A percentile compares a stretch with the other conserved stretches of the same genome.
These are phyloP conservation scores for Alternaria ethzedia DNA, from an alignment of 2,329 filamentous ascomycete species.

Conservation along the genomic window DNA sequence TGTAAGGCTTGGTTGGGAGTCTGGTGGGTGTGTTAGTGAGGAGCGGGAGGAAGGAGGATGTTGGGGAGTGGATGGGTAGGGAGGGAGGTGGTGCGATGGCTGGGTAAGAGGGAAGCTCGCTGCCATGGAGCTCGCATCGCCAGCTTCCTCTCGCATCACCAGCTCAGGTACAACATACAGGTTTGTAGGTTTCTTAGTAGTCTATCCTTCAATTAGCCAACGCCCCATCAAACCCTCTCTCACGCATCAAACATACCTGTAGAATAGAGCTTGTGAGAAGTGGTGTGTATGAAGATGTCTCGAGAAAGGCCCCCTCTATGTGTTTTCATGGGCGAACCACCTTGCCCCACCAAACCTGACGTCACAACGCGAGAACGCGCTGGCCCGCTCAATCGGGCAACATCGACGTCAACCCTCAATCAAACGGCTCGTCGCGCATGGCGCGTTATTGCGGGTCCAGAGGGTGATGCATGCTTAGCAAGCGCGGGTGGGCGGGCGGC, in stretches of 20 bases:
- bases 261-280: neutral
- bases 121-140: neutral
- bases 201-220: neutral
- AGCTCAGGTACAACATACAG: neutral
- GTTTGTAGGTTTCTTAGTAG: neutral
- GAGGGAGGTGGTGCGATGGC: neutral
- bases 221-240: neutral
- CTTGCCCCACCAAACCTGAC: slow-evolving; percentile 33
- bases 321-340: slow-evolving; percentile 13
- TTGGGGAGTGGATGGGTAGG: neutral
- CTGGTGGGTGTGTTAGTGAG: neutral
- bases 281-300: neutral
- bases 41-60: neutral
- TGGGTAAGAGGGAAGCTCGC: neutral
- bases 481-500: neutral
- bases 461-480: slow-evolving; percentile 7
- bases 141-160: neutral
- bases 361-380: slow-evolving; percentile 23
- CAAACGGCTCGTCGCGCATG: slow-evolving; percentile 7
- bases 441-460: slow-evolving; percentile 2
- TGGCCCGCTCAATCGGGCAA: slow-evolving; percentile 29
- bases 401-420: slow-evolving; percentile 34
- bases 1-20: neutral
- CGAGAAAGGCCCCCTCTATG: slow-evolving; percentile 5
- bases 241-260: neutral